These are phyloP conservation scores for Xylariaceae sp. DNA, from an alignment of 2,329 filamentous ascomycete species.

Conservation along the genomic window DNA sequence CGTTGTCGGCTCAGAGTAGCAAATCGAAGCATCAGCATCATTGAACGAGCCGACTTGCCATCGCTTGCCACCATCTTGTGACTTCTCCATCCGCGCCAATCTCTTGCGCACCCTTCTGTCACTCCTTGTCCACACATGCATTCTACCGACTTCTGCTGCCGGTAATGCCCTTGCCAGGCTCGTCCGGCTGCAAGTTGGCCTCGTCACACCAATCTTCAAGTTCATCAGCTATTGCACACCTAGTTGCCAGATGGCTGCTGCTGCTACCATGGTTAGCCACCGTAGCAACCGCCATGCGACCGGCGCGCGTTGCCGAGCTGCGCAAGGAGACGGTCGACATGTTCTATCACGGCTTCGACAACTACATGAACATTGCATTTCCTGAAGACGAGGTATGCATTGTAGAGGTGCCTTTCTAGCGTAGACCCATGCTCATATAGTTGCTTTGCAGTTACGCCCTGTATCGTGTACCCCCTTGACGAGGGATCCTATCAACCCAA, in stretches of 20 bases:
- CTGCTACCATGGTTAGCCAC: constrained; percentile 36
- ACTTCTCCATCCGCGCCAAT: too few relatives aligned
- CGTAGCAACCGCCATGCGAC: constrained; percentile 45
- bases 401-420: constrained; percentile 5
- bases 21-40: too few relatives aligned
- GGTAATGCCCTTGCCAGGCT: constrained; percentile 38
- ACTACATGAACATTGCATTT: constrained; percentile 91
- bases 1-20: too few relatives aligned
- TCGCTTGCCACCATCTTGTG: too few relatives aligned
- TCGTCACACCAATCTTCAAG: constrained; percentile 13
- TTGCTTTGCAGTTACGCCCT: constrained; percentile 63
- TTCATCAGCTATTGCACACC: constrained; percentile 14
- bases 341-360: constrained; percentile 96
- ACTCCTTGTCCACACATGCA: constrained; percentile 27
- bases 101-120: constrained; percentile 6
- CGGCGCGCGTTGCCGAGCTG: constrained; percentile 50
- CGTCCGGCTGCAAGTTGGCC: constrained; percentile 27
- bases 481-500: constrained; percentile 74
- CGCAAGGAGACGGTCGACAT: constrained; percentile 65
- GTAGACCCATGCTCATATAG: constrained; percentile 15
- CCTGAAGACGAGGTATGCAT: constrained; percentile 77
- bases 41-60: too few relatives aligned
- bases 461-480: constrained; percentile 80
- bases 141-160: constrained; percentile 27
- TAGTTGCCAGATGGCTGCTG: constrained; percentile 22